These are phyloP conservation scores for Cystobasidiaceae sp. DNA, from an alignment of 1,284 basidiomycete species.

Conservation along the genomic window DNA sequence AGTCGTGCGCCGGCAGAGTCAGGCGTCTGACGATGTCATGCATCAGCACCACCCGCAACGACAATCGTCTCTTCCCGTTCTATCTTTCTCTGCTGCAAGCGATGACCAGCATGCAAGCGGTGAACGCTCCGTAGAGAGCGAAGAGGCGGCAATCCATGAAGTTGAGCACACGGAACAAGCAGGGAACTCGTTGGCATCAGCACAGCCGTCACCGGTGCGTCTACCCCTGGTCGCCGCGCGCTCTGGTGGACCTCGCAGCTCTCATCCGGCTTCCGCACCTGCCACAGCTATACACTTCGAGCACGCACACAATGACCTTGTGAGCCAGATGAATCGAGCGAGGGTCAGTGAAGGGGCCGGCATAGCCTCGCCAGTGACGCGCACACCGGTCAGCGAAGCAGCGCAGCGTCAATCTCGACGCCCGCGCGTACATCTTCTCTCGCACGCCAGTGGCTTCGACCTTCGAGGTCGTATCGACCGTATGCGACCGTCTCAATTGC, in stretches of 20 bases:
- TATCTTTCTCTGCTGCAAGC: conserved; percentile 22
- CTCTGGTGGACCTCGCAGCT: neutral
- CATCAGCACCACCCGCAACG: neutral
- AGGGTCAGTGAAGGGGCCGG: no score
- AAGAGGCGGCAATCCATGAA: conserved; percentile 16
- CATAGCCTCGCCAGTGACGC: neutral
- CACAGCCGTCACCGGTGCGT: no score
- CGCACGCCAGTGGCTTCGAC: conserved; percentile 4
- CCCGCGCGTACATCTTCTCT: neutral
- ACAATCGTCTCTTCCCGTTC: conserved; percentile 23
- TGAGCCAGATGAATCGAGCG: neutral
- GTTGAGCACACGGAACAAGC: neutral
- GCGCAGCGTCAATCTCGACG: neutral
- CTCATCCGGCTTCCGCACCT: conserved; percentile 7
- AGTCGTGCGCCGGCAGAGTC: neutral
- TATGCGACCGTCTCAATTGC: conserved; percentile 21
- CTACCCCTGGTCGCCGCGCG: neutral
- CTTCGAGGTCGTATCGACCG: conserved; percentile 18
- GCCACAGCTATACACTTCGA: conserved; percentile 25
- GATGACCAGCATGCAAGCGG: conserved; percentile 15
- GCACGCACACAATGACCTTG: neutral
- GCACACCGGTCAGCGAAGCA: neutral
- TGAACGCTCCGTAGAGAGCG: conserved; percentile 2
- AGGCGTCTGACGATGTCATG: neutral
- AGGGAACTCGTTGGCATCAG: conserved; percentile 6